Percentiles rank a stretch among this genome's conserved stretches.
These are phyloP conservation scores for Arctium minus DNA, from an alignment of 129 eudicot species.

Conservation along the genomic window DNA sequence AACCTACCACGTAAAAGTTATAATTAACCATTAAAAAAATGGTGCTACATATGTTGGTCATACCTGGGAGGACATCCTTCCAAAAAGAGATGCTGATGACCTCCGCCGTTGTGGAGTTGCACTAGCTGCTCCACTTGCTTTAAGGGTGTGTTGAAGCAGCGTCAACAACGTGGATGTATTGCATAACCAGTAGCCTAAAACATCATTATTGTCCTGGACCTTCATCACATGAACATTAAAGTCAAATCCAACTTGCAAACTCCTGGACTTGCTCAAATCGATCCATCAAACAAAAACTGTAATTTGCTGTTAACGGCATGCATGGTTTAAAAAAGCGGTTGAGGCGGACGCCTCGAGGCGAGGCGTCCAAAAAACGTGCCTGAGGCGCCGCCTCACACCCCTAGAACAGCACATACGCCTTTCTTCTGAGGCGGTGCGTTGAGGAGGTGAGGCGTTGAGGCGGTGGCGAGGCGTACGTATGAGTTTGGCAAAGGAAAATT, in stretches of 20 bases:
- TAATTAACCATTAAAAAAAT: background rate
- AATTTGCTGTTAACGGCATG: background rate
- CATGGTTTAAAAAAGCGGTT: no score
- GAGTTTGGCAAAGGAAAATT: no score
- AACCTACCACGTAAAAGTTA: background rate
- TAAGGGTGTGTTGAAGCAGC: conserved; percentile 93
- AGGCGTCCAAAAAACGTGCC: no score
- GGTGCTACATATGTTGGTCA: conserved; percentile 11
- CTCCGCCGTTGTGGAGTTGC: conserved; percentile 93
- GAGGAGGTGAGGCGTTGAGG: no score
- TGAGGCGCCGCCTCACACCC: no score
- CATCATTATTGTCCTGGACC: conserved; percentile 84
- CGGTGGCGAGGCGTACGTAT: no score
- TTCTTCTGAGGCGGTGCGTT: no score
- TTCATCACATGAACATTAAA: conserved; percentile 27
- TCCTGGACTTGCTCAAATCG: background rate
- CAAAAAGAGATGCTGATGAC: conserved; percentile 84
- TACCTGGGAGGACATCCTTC: conserved; percentile 91
- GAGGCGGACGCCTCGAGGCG: no score
- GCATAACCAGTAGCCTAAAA: conserved; percentile 82
- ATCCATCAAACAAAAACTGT: background rate
- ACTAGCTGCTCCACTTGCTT: conserved; percentile 95
- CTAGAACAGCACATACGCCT: no score
- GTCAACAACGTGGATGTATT: conserved; percentile 79
- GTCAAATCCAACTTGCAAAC: background rate